Evolutionary conservation across 306 rosid species (phyloP).

Genomic region (Fragaria ananassa): DNA sequence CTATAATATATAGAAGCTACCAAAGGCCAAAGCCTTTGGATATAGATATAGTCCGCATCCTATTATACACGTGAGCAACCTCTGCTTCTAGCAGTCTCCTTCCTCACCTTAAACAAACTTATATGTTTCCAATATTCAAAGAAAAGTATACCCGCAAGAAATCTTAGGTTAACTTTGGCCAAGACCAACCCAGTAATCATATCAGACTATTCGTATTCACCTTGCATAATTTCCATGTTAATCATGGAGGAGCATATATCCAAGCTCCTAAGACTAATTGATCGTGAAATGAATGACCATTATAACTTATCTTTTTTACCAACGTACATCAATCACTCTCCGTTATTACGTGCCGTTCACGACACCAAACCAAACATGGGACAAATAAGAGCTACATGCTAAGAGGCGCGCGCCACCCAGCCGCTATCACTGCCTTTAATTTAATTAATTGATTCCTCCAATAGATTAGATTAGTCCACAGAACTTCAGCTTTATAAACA

Average conservation of each 20-base stretch:
- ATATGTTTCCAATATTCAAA: slow-evolving; percentile 1
- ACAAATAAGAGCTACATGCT: not conserved
- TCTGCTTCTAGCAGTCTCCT: not conserved
- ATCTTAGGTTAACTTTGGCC: slow-evolving; percentile 15
- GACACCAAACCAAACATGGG: slow-evolving; percentile 20
- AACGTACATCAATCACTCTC: slow-evolving; percentile 4
- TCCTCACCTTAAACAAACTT: not conserved
- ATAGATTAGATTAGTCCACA: not conserved
- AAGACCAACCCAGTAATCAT: slow-evolving; percentile 18
- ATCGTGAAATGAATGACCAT: slow-evolving; percentile 1
- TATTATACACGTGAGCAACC: not conserved
- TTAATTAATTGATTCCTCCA: slow-evolving; percentile 1
- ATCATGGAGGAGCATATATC: no score
- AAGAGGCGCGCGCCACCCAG: slow-evolving; percentile 14
- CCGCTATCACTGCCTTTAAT: slow-evolving; percentile 20
- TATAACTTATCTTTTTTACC: not conserved
- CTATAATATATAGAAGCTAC: not conserved
- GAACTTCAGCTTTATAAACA: not conserved
- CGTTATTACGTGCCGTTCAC: slow-evolving; percentile 40
- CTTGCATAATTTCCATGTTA: not conserved
- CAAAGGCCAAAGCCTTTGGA: not conserved
- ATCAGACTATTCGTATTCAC: not conserved
- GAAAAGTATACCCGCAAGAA: slow-evolving; percentile 29
- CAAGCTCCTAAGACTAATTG: not conserved
- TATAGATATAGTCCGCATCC: not conserved